Evolutionary conservation across 202 grass and related monocot species (phyloP).

Genomic region (Setaria italica): DNA sequence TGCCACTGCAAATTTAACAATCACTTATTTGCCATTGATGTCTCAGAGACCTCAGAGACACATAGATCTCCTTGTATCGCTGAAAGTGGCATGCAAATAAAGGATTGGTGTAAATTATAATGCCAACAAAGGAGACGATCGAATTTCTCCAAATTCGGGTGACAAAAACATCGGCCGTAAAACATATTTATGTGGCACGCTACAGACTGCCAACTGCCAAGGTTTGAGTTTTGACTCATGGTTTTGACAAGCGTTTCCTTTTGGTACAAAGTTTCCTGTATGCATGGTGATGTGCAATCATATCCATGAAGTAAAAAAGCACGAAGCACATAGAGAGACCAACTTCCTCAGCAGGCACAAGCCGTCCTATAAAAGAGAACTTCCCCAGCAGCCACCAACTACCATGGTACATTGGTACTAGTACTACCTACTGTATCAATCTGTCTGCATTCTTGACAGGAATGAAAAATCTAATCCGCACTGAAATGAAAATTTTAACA

Average conservation of each 20-base stretch:
- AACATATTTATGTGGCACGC: no score
- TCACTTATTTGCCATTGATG: background rate
- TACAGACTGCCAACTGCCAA: background rate
- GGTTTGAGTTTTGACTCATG: background rate
- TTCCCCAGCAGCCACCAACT: background rate
- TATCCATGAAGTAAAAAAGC: background rate
- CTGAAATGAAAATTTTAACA: background rate
- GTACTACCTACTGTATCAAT: background rate
- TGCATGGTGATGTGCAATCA: background rate
- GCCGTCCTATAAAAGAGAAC: background rate
- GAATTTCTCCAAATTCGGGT: no score
- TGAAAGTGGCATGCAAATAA: no score
- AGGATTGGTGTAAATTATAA: no score
- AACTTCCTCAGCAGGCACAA: background rate
- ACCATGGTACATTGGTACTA: no score
- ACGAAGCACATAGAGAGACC: background rate
- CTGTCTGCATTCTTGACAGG: constrained; percentile 3
- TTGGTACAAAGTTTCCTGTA: background rate
- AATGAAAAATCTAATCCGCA: background rate
- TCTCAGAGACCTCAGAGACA: no score
- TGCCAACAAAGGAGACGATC: no score
- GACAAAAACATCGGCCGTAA: no score
- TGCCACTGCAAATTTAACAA: background rate
- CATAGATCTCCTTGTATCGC: no score
- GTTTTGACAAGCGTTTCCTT: background rate